Evolutionary conservation across 2,329 filamentous ascomycete species (phyloP).

Genomic region (Periconia macrospinosa): DNA sequence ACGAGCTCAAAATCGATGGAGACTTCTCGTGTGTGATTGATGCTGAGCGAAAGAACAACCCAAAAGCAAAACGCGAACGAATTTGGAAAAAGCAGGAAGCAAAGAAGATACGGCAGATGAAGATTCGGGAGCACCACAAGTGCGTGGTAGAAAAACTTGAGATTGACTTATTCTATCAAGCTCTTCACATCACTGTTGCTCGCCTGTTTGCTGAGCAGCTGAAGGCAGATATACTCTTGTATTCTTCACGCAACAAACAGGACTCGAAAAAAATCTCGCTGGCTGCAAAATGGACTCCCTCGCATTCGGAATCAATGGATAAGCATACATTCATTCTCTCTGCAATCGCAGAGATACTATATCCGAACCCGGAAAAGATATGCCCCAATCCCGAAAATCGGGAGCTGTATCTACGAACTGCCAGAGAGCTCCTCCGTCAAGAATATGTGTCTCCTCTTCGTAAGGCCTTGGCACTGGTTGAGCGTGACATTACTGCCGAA

Average conservation of each 20-base stretch:
- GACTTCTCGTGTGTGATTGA: constrained; percentile 45
- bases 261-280: constrained; percentile 55
- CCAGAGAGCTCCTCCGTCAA: constrained; percentile 56
- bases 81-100: constrained; percentile 24
- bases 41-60: constrained; percentile 14
- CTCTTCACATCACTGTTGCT: constrained; percentile 56
- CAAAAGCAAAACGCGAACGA: constrained; percentile 15
- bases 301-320: constrained; percentile 59
- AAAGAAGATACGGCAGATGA: constrained; percentile 30
- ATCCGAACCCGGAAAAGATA: constrained; percentile 42
- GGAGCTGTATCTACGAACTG: constrained; percentile 56
- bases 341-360: constrained; percentile 60
- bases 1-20: constrained; percentile 48
- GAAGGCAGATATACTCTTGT: constrained; percentile 47
- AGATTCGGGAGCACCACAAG: constrained; percentile 46
- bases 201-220: constrained; percentile 62
- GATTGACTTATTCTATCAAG: constrained; percentile 52
- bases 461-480: constrained; percentile 56
- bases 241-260: constrained; percentile 45
- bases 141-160: constrained; percentile 47
- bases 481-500: constrained; percentile 53
- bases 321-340: constrained; percentile 60
- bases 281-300: constrained; percentile 64
- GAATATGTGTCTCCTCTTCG: constrained; percentile 56
- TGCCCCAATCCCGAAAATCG: constrained; percentile 43